Evolutionary conservation across 129 eudicot genomes (phyloP).

Genomic region (Helianthus annuus): HanXRQr2.0-SUNRISE NC_035441.2:123986043-123986542

Average conservation of each 20-base stretch:
- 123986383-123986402: slow-evolving; percentile 57
- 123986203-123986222: background rate
- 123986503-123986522: slow-evolving; percentile 23
- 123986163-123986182: slow-evolving; percentile 76
- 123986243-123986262: background rate
- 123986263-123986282: slow-evolving; percentile 58
- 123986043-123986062: slow-evolving; percentile 72
- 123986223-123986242: slow-evolving; percentile 6
- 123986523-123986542: slow-evolving; percentile 11
- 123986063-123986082: slow-evolving; percentile 62
- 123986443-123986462: slow-evolving; percentile 28
- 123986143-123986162: slow-evolving; percentile 63
- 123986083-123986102: slow-evolving; percentile 72
- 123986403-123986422: slow-evolving; percentile 43
- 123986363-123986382: slow-evolving; percentile 57
- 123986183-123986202: background rate
- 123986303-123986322: slow-evolving; percentile 74
- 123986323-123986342: slow-evolving; percentile 52
- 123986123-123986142: slow-evolving; percentile 57
- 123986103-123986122: slow-evolving; percentile 75
- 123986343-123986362: slow-evolving; percentile 47
- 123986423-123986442: slow-evolving; percentile 35
- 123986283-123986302: slow-evolving; percentile 86
- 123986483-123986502: slow-evolving; percentile 28
- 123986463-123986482: slow-evolving; percentile 20